These are phyloP conservation scores for Tetradesmus obliquus DNA, from an alignment of 139 green algal genomes.

Conservation along the genomic window DNA sequence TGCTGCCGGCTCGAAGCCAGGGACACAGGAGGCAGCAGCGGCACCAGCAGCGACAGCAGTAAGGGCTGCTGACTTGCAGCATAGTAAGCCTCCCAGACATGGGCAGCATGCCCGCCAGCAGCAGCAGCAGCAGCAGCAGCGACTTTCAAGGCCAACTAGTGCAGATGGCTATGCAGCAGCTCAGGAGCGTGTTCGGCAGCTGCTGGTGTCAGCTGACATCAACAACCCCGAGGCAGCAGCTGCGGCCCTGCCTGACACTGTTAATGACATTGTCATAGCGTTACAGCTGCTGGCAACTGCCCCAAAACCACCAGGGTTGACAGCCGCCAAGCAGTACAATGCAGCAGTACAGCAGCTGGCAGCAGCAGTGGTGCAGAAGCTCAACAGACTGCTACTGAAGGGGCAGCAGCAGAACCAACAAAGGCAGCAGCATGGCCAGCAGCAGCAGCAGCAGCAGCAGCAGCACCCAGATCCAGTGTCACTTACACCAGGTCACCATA, in stretches of 20 bases:
- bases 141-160: neutral
- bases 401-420: neutral
- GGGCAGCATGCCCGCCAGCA: neutral
- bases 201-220: conserved; percentile 6
- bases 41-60: conserved; percentile 33
- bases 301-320: neutral
- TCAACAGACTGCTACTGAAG: neutral
- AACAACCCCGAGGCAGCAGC: neutral
- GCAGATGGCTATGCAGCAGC: conserved; percentile 1
- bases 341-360: neutral
- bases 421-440: neutral
- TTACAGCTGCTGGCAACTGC: neutral
- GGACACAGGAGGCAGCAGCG: neutral
- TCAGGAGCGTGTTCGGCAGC: neutral
- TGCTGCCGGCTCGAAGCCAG: neutral
- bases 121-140: neutral
- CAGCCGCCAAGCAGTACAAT: neutral
- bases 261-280: neutral
- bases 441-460: neutral
- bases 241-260: neutral
- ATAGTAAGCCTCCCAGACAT: neutral
- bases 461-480: neutral
- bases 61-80: neutral
- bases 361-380: neutral
- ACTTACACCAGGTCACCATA: neutral